A percentile compares a stretch with the other conserved stretches of the same genome.
Conservation (phyloP, 176 grass and related monocot genomes). For the Carex scoparia region DNA sequence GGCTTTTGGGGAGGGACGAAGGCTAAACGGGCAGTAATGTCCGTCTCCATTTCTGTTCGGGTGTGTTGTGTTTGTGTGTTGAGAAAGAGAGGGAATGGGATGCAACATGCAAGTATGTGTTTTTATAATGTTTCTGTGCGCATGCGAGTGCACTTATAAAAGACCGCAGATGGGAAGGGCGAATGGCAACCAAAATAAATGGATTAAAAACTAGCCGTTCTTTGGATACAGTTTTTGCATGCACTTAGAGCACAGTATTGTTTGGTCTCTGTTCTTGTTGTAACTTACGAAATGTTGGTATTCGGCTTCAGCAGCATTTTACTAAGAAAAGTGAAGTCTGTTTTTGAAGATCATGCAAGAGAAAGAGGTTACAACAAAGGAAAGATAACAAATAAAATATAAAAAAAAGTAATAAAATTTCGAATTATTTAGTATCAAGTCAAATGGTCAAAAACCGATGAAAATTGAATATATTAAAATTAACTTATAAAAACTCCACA, state of each 20-base stretch:
- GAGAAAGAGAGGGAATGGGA: not conserved
- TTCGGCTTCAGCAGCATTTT: too few relatives aligned
- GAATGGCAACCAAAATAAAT: conserved; percentile 2
- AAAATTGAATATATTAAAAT: too few relatives aligned
- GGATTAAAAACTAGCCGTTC: conserved; percentile 17
- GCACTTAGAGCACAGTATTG: not conserved
- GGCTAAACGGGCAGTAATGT: not conserved
- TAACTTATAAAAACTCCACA: too few relatives aligned
- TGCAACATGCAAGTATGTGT: not conserved
- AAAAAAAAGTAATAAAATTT: too few relatives aligned
- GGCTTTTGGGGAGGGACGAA: not conserved
- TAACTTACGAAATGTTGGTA: not conserved
- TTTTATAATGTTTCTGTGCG: not conserved
- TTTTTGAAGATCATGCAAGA: too few relatives aligned
- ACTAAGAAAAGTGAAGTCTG: too few relatives aligned
- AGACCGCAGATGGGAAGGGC: not conserved
- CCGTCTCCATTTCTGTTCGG: not conserved
- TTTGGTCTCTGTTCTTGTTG: not conserved
- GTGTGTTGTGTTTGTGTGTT: not conserved
- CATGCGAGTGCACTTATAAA: not conserved
- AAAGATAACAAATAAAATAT: too few relatives aligned
- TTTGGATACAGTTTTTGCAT: not conserved
- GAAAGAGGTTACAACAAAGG: too few relatives aligned
- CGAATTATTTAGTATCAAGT: too few relatives aligned
- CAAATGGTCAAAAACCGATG: too few relatives aligned